Percentiles rank a stretch among this genome's conserved stretches.
These are phyloP conservation scores for Parietaria judaica DNA, from an alignment of 306 rosid genomes.

Conservation along the genomic window DNA sequence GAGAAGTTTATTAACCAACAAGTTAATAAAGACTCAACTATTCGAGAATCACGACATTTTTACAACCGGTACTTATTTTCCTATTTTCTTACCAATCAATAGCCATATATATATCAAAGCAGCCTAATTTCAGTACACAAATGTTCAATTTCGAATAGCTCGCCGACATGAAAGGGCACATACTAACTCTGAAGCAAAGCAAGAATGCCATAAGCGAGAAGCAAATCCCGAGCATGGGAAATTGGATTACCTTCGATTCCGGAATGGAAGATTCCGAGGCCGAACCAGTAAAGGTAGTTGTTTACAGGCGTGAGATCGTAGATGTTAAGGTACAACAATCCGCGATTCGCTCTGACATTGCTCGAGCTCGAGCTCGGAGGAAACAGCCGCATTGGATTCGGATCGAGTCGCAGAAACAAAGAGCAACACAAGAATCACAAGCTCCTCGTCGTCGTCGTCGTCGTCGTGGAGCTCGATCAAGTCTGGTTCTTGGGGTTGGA, in stretches of 20 bases:
- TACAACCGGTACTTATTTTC: too few species aligned
- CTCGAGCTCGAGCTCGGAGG: slow-evolving; percentile 47
- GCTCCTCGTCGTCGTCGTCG: slow-evolving; percentile 13
- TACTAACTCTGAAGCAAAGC: background rate
- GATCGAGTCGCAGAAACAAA: slow-evolving; percentile 18
- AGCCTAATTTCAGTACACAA: background rate
- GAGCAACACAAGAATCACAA: slow-evolving; percentile 22
- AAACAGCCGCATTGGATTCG: slow-evolving; percentile 57
- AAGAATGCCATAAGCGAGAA: background rate
- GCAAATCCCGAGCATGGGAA: too few species aligned
- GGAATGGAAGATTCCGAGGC: slow-evolving; percentile 81
- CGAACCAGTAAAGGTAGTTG: slow-evolving; percentile 70
- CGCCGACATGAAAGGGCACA: background rate
- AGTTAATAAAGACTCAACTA: background rate
- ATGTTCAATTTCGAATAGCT: background rate
- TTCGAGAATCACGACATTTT: background rate
- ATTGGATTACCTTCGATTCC: slow-evolving; percentile 71
- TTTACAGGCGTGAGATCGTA: slow-evolving; percentile 87
- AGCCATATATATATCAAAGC: background rate
- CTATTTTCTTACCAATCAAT: background rate
- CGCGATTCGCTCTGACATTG: slow-evolving; percentile 20
- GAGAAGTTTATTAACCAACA: slow-evolving; percentile 1
- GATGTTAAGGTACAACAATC: slow-evolving; percentile 71
- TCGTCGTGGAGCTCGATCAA: slow-evolving; percentile 4
- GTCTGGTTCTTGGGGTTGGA: background rate